Evolutionary conservation across 805 yeast genomes (phyloP), one percentile per base, ranked within the genome.

Genomic region (Debaryomyces maramus): DNA sequence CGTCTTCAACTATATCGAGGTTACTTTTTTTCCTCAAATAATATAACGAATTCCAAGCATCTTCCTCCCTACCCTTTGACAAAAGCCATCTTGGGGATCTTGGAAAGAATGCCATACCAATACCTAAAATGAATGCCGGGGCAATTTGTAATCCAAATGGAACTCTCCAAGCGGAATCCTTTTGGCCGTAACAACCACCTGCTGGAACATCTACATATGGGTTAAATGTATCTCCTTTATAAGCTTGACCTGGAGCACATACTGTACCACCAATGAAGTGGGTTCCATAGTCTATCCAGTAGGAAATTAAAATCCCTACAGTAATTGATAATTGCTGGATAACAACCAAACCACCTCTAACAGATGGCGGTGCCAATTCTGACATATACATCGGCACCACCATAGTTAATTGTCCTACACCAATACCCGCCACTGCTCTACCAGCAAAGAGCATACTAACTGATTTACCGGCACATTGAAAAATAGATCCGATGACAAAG

Each of bases 401-500:
- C 23, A 67, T 64, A 23, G 59, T 58, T 3, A 72, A 63, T 23
- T 71, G 43, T 40, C 63, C 60, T 10, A 41, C 38, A 14, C 78
- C 79, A 30, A 67, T 50, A 46, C 80, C 78, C 34, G 75, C 50
- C 19, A 76, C 41, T 36, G 76, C 55, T 59, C 82, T 64, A 1
- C 72, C 58, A 16, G 54, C 70, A 24, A 74, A 57, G 43, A 72
- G 64, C 62, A 82, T 87, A 27, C 82, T 86, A 39, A 80, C 58
- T 50, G 50, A 53, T 46, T 10, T 47, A 47, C 40, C 52, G 19
- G 86, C 73, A 41, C 78, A 50, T 21, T 85, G 81, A 29, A 84
- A 65, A 11, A 75, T 47, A 11, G 84, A 75, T 48, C 90, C 89
- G 30, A 82, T 46, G 24, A 77, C 72, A 47, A 85, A 77, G 39